A percentile compares a stretch with the other conserved stretches of the same genome.
Evolutionary conservation across 768 basidiomycete species (phyloP).

Genomic region (Pisolithus microcarpus): DNA sequence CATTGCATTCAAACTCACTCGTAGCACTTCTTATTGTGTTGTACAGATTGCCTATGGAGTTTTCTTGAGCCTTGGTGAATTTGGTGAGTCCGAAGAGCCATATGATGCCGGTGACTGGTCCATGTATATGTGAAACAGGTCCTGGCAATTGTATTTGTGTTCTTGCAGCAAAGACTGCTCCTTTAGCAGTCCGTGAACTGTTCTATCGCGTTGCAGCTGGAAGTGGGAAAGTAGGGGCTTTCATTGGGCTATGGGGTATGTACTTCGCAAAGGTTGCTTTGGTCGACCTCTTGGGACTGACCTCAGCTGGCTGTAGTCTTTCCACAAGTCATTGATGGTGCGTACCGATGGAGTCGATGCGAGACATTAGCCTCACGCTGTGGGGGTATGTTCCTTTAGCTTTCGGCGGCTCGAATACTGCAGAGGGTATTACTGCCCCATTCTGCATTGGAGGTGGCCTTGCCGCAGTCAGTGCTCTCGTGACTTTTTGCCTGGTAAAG

Average conservation of each 20-base stretch:
- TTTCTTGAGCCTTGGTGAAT: slow-evolving; percentile 84
- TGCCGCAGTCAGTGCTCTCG: slow-evolving; percentile 67
- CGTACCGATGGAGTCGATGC: too few relatives aligned
- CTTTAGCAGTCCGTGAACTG: too few relatives aligned
- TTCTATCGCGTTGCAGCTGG: too few relatives aligned
- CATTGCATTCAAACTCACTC: neutral
- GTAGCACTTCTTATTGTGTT: neutral
- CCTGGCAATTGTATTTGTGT: too few relatives aligned
- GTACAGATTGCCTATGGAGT: slow-evolving; percentile 76
- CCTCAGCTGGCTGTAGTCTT: too few relatives aligned
- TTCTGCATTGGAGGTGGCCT: slow-evolving; percentile 84
- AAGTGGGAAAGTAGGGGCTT: too few relatives aligned
- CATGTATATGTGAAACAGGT: too few relatives aligned
- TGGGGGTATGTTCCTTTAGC: slow-evolving; percentile 27
- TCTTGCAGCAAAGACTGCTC: too few relatives aligned
- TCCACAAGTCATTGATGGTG: too few relatives aligned
- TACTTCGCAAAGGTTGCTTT: too few relatives aligned
- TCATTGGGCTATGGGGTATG: too few relatives aligned
- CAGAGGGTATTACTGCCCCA: slow-evolving; percentile 72
- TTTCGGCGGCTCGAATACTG: slow-evolving; percentile 49
- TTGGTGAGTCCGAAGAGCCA: slow-evolving; percentile 38
- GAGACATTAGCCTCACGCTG: too few relatives aligned
- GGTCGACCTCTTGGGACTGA: slow-evolving; percentile 35
- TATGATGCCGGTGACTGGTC: slow-evolving; percentile 20
- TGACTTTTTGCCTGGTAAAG: slow-evolving; percentile 65